Percentiles rank a stretch among this genome's conserved stretches.
Conservation (phyloP, 1,284 basidiomycete genomes). For the Sanghuangporus sanghuang region DNA sequence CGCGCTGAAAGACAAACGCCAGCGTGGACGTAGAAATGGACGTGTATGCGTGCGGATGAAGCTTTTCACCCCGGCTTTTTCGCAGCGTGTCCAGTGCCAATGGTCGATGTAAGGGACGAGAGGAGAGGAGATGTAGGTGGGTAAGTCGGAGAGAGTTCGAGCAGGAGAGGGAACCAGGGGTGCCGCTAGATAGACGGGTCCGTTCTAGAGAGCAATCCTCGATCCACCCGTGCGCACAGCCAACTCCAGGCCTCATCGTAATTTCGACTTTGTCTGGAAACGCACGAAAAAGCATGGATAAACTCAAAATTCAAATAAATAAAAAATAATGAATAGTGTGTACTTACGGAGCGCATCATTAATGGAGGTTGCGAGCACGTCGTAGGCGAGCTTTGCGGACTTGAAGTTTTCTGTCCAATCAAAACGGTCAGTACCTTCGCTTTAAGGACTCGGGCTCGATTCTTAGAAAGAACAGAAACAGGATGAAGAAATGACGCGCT, state of each 20-base stretch:
- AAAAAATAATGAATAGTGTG: neutral
- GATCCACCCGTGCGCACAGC: neutral
- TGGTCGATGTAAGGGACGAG: neutral
- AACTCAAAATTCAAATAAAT: neutral
- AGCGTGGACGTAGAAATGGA: no score
- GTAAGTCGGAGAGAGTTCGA: neutral
- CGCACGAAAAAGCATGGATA: no score
- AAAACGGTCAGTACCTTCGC: neutral
- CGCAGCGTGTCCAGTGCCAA: no score
- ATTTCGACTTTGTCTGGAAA: slow-evolving; percentile 5
- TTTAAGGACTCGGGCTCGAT: no score
- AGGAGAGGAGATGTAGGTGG: no score
- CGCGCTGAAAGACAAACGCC: no score
- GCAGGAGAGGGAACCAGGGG: neutral
- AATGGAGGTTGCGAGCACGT: slow-evolving; percentile 9
- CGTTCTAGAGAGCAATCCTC: neutral
- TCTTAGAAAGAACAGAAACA: neutral
- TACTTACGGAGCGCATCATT: slow-evolving; percentile 15
- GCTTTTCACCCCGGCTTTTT: no score
- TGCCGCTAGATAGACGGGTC: neutral
- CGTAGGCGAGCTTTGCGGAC: neutral
- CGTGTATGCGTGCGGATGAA: no score
- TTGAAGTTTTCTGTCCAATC: neutral
- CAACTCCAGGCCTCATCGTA: neutral
- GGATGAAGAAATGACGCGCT: neutral